Base-by-base conservation (phyloP, 192 early-diverging fungal genomes). In the Backusella westeae region DNA sequence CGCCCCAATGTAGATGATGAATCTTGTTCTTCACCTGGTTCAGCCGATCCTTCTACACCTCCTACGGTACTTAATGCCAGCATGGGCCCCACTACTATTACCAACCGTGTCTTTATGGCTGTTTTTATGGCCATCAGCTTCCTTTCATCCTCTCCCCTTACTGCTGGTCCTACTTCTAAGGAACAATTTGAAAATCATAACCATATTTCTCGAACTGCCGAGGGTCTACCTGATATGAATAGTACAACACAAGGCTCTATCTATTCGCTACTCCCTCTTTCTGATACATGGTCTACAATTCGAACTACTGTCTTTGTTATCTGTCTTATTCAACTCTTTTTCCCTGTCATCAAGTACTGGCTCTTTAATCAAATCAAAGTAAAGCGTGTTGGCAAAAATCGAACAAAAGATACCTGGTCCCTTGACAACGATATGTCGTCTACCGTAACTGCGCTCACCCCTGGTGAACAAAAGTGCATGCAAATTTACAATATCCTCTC, bases 111-210 rank as follows among this genome's bases (percentile, higher is more conserved):
- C 6, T 79, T 89, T 52, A 89, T 89, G 87, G 87, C 87, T 1
- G 77, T 87, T 26, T 89, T 89, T 68, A 89, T 89, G 87, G 83
- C 82, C 34, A 80, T 85, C 15, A 85, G 86, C 9, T 84, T 89
- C 19, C 86, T 89, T 56, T 75, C 81, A 35, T 67, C 79, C 8
- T 72, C 75, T 19, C 79, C 79, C 8, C 63, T 80, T 10, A 71
- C 69, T 38, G 63, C 79, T 53, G 75, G 75, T 26, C 63, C 79
- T 26, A 46, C 56, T n/a, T 46, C 65, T 15, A 74, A 75, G 26
- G 73, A 75, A 19, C 74, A 72, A 21, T 68, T 53, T 34, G 65
- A 76, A 21, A 72, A 73, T n/a, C 79, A 77, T 63, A 46, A 80
- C 35, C 77, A 72, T 69, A 59, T 46, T 52, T 76, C 75, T 21